Evolutionary conservation across 441 rosid species (phyloP), one percentile per base, ranked within the genome.

Genomic region (Populus trichocarpa): DNA sequence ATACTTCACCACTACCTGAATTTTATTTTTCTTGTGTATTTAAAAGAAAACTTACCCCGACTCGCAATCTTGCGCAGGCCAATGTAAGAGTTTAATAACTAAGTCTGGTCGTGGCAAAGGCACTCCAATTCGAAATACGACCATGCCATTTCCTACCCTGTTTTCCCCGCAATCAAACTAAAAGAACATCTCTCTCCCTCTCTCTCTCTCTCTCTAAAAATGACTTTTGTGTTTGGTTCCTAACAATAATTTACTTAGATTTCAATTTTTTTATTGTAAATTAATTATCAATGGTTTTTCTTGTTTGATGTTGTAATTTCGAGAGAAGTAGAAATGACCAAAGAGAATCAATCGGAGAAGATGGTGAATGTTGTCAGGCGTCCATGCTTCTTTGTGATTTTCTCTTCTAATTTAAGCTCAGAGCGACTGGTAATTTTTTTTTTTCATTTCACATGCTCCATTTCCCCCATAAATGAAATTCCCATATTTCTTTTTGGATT

Each of bases 321-420:
- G 5, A 64, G 7, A 40, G 42, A 32, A 33, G 69, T 23, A 61
- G 35, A n/a, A 6, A 61, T 59, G 73, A 40, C 28, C 28, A n/a
- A 65, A 40, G 36, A 70, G 6, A 68, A 78, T 46, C 81, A 18
- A 64, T 40, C 32, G 75, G 74, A 67, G 76, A 85, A 82, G 86
- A 64, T 53, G 68, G 76, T 74, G 33, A 70, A 76, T 46, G 20
- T 46, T 14, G 5, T 46, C 16, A 75, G 80, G 77, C 81, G 84
- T 25, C 89, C 90, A 61, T 88, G 79, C 78, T 90, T 87, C 84
- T 84, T 81, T 38, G 81, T 84, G 69, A 71, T 85, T 18, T 88
- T 83, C 78, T 87, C 90, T 72, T 76, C 85, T 46, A 77, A 78
- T 70, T 68, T 79, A 67, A 81, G 84, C 72, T 70, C 86, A 6